Conservation (phyloP, 139 green algal species). For the Spirogloea muscicola region DNA sequence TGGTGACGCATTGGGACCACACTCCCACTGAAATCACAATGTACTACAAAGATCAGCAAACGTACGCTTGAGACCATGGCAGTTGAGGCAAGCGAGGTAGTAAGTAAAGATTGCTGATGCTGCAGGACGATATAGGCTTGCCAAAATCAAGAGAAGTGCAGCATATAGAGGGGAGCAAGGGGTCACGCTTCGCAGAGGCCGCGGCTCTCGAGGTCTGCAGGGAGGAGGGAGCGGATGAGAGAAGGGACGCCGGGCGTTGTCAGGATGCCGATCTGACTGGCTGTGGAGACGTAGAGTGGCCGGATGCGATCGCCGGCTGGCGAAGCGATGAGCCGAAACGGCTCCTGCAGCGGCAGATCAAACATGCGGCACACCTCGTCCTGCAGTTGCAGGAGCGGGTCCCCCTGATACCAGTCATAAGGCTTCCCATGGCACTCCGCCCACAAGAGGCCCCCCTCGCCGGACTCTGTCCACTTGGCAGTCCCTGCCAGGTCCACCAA, state of each 20-base stretch:
- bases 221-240: conserved; percentile 61
- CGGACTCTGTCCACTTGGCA: not conserved
- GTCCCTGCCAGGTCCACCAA: not conserved
- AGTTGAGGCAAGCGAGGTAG: too few relatives aligned
- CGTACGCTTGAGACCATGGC: too few relatives aligned
- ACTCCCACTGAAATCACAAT: too few relatives aligned
- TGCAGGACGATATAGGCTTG: too few relatives aligned
- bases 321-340: conserved; percentile 3
- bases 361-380: conserved; percentile 8
- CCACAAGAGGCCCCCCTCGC: conserved; percentile 4
- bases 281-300: conserved; percentile 68
- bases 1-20: too few relatives aligned
- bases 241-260: conserved; percentile 58
- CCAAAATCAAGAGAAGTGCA: too few relatives aligned
- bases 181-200: conserved; percentile 8
- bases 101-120: too few relatives aligned
- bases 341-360: not conserved
- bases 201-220: not conserved
- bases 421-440: conserved; percentile 7
- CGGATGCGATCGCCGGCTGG: not conserved
- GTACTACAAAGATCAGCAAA: too few relatives aligned
- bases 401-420: conserved; percentile 7
- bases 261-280: conserved; percentile 62
- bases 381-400: conserved; percentile 8
- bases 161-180: too few relatives aligned